A percentile compares a stretch with the other conserved stretches of the same genome.
Conservation (phyloP, 768 basidiomycete species). For the Mycena galopus region DNA sequence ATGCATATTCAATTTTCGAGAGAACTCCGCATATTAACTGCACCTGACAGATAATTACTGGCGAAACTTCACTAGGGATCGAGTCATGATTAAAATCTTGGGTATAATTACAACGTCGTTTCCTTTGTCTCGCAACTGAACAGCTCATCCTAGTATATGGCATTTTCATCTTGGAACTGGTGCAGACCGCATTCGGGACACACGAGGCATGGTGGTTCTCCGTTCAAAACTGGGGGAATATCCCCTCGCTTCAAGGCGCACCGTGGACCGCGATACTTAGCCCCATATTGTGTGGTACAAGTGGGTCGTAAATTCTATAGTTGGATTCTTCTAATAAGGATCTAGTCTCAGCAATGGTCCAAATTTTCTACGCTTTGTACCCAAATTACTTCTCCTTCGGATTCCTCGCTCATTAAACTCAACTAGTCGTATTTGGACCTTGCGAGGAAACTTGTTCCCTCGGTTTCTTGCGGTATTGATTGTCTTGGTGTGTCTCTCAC, state of each 20-base stretch:
- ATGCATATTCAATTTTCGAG: neutral
- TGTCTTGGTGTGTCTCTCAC: neutral
- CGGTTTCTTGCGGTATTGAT: neutral
- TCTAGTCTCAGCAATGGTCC: slow-evolving; percentile 14
- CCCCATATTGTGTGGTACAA: slow-evolving; percentile 18
- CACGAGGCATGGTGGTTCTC: slow-evolving; percentile 25
- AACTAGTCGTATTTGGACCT: slow-evolving; percentile 6
- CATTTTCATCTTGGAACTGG: slow-evolving; percentile 1
- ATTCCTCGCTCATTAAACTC: no score
- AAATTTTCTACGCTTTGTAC: slow-evolving; percentile 21
- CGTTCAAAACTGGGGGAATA: slow-evolving; percentile 20
- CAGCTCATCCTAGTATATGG: neutral
- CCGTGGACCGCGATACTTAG: neutral
- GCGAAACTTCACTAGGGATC: slow-evolving; percentile 2
- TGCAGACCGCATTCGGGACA: slow-evolving; percentile 18
- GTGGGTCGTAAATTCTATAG: neutral
- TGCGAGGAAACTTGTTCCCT: neutral
- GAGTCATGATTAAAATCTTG: neutral
- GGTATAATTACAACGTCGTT: neutral
- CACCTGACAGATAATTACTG: neutral
- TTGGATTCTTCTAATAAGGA: neutral
- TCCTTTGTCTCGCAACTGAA: no score
- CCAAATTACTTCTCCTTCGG: neutral
- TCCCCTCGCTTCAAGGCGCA: neutral
- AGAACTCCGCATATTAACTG: neutral